phyloP scores from a whole-genome alignment of 371 early-diverging fungal genomes.

The Mortierella sp. region DNA sequence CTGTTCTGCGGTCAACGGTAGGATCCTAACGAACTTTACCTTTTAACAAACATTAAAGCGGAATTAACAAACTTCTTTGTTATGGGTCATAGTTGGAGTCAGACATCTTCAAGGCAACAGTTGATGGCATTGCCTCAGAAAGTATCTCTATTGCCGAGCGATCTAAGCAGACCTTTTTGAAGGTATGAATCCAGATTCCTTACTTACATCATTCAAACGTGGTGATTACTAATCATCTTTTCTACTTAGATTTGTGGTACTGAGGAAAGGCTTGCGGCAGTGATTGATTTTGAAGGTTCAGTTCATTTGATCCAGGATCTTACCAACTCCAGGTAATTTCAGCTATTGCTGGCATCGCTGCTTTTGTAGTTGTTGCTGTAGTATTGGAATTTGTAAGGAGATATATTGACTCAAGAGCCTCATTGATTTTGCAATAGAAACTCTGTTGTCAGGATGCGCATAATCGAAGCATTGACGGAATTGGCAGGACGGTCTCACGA shows the following conservation, averaged over 20 bases:
- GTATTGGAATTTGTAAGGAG: too few relatives aligned
- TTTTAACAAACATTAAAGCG: background rate
- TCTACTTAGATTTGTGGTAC: slow-evolving; percentile 18
- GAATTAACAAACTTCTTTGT: background rate
- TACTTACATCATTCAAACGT: background rate
- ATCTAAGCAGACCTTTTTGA: slow-evolving; percentile 31
- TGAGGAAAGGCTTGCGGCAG: slow-evolving; percentile 17
- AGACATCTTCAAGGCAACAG: slow-evolving; percentile 23
- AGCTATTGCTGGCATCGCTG: background rate
- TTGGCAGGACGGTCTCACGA: slow-evolving; percentile 24
- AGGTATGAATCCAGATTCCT: slow-evolving; percentile 16
- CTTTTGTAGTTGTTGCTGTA: background rate
- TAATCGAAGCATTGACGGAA: slow-evolving; percentile 27
- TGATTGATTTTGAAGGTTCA: slow-evolving; percentile 17
- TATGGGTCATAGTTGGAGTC: slow-evolving; percentile 19
- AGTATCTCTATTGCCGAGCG: slow-evolving; percentile 44
- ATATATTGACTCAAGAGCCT: too few relatives aligned
- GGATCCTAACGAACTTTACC: background rate
- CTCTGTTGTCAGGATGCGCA: slow-evolving; percentile 32
- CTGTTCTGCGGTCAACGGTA: slow-evolving; percentile 23
- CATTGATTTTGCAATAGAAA: slow-evolving; percentile 4
- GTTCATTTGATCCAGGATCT: slow-evolving; percentile 22
- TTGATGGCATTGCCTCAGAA: slow-evolving; percentile 30
- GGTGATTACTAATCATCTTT: background rate
- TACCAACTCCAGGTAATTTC: slow-evolving; percentile 25